Base-by-base conservation (phyloP, 345 rosid genomes). In the Combretum micranthum region DNA sequence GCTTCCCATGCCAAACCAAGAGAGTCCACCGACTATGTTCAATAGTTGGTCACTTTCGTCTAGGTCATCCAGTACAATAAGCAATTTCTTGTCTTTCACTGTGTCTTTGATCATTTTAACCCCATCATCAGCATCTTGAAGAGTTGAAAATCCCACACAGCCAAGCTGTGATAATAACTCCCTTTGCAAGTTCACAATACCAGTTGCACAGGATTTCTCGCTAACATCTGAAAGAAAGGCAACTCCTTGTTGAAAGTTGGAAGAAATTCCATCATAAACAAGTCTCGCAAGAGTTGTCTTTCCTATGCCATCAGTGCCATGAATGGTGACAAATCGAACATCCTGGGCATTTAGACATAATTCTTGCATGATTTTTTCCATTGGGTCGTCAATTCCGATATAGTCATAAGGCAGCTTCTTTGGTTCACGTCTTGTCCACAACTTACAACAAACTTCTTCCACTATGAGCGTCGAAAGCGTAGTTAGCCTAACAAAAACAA, bases 41-140 rank as follows among this genome's bases (percentile, higher is more conserved):
- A 18, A 0, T 0, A 60, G 49, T 20, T 60, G 9, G 39, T 2
- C 0, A 11, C 15, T 1, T 0, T 1, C 4, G 39, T 0, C 20
- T 16, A 60, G 47, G 21, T 20, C 14, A 50, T 60, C 64, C 10
- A 60, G 64, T 23, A 60, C 16, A 49, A 60, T 50, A 46, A 60
- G 64, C 19, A 60, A 55, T 16, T 51, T 60, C 42, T 0, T 60
- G 14, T 21, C 21, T 20, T 0, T 4, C 12, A 60, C 39, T 13
- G 55, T 50, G 1, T 20, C 0, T 4, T 32, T 15, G 15, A 60
- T 51, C 14, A 21, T 43, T 18, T 42, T 2, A 0, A 9, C 26
- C 18, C 56, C 64, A 25, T 49, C 55, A 17, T 60, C 22, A 47
- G 3, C 26, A 21, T n/a, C n/a, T n/a, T n/a, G 0, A 13, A 19